Base-by-base conservation (phyloP, 345 rosid genomes). In the Durio zibethinus region DNA sequence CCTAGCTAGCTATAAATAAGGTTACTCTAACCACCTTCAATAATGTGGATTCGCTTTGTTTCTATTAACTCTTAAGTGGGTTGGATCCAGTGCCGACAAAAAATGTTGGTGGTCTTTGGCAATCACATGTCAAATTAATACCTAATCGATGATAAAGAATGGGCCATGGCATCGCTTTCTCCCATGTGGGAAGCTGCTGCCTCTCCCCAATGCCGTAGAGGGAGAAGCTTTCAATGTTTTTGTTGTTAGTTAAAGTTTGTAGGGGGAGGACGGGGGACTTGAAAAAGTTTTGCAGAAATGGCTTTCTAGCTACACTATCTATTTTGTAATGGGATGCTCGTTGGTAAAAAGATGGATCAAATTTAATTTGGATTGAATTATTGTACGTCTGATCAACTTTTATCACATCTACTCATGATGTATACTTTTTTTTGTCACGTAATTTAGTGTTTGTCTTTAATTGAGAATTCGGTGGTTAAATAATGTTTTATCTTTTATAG, bases 101-200 rank as follows among this genome's bases (percentile, higher is more conserved):
- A 70, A 43, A 9, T 48, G 53, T 25, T 74, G 76, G 66, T 40
- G 50, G 6, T 73, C 57, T 54, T 38, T 23, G 66, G 76, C 52
- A 23, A 42, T 57, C 66, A 73, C 23, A 21, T 54, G 76, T 57
- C 67, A 59, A 74, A 43, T 59, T 59, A 60, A 8, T 43, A 60
- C 76, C 68, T 43, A 42, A 59, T 40, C 56, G 65, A 38, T 57
- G 66, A 36, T 15, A 21, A 59, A 38, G 52, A 29, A 59, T 75
- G 77, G 77, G 60, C 69, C 77, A 60, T 14, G 29, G 27, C 67
- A 42, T 60, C 38, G 29, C 56, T 31, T 42, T 54, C 31, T 25
- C 54, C 52, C 77, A 75, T 27, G 77, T 60, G 77, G 59, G 76
- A 40, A 40, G 76, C 66, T 73, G 76, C 64, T 35, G 12, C 7